A percentile compares a stretch with the other conserved stretches of the same genome.
Evolutionary conservation across 371 early-diverging fungal species (phyloP).

Genomic region (Mucor saturninus): DNA sequence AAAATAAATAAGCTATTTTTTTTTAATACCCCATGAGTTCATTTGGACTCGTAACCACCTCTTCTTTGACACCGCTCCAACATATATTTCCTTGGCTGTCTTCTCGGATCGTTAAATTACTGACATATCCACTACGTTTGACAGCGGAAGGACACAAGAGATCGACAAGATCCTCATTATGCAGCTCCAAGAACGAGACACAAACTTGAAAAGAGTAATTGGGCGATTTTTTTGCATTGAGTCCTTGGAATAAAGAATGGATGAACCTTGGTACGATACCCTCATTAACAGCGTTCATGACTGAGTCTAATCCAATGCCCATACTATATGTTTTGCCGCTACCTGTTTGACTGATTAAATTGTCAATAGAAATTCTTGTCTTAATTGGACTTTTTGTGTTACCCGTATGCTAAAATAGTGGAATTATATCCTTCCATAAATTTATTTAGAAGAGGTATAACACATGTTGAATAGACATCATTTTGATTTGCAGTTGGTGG

Average conservation of each 20-base stretch:
- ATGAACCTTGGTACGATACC: conserved; percentile 93
- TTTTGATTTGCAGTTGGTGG: conserved; percentile 72
- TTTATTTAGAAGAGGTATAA: conserved; percentile 74
- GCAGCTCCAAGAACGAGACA: conserved; percentile 89
- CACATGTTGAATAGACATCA: conserved; percentile 71
- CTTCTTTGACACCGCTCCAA: conserved; percentile 89
- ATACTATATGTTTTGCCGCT: conserved; percentile 64
- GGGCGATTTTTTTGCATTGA: conserved; percentile 42
- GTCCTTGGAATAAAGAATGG: conserved; percentile 58
- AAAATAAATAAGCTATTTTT: not conserved
- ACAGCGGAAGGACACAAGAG: conserved; percentile 59
- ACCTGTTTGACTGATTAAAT: conserved; percentile 46
- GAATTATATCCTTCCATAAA: conserved; percentile 84
- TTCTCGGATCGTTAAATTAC: conserved; percentile 74
- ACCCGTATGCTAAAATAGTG: conserved; percentile 91
- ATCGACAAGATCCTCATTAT: conserved; percentile 95
- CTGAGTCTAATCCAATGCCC: conserved; percentile 53
- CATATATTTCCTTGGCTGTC: conserved; percentile 89
- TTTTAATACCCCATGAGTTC: conserved; percentile 67
- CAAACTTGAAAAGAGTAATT: conserved; percentile 62
- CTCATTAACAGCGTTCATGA: conserved; percentile 26
- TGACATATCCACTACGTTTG: conserved; percentile 69
- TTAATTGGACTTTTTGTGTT: conserved; percentile 63
- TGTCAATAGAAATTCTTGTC: conserved; percentile 22
- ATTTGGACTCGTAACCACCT: conserved; percentile 66